phyloP scores from a whole-genome alignment of 345 rosid genomes.

The Salix viminalis region DNA sequence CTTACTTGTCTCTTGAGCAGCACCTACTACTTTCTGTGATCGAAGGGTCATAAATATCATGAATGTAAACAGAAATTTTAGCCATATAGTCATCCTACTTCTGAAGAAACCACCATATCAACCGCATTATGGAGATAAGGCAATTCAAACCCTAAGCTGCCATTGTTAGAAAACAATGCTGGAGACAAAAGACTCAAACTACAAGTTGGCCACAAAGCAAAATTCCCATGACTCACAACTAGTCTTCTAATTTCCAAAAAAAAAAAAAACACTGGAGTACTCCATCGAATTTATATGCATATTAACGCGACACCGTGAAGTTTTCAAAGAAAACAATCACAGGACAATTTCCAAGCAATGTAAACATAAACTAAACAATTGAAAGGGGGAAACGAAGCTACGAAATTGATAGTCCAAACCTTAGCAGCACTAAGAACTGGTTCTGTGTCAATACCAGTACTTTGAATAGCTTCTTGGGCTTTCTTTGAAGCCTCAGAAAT shows the following conservation, averaged over 20 bases:
- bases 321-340: background rate
- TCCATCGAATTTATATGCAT: background rate
- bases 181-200: background rate
- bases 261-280: background rate
- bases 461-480: slow-evolving; percentile 84
- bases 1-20: slow-evolving; percentile 60
- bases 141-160: background rate
- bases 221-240: background rate
- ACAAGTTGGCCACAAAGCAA: background rate
- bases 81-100: background rate
- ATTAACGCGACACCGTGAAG: too few species aligned
- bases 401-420: slow-evolving; percentile 32
- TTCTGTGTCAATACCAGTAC: slow-evolving; percentile 70
- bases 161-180: background rate
- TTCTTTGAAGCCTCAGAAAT: slow-evolving; percentile 80
- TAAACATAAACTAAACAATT: background rate
- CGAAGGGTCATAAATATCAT: slow-evolving; percentile 1
- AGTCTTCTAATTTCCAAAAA: background rate
- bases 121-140: background rate
- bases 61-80: background rate
- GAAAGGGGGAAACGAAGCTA: too few species aligned
- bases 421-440: slow-evolving; percentile 72
- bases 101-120: background rate
- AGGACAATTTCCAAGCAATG: background rate
- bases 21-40: slow-evolving; percentile 72